A percentile compares a stretch with the other conserved stretches of the same genome.
phyloP scores from a whole-genome alignment of 2,329 filamentous ascomycete species.

The Diaporthe destruens region DNA sequence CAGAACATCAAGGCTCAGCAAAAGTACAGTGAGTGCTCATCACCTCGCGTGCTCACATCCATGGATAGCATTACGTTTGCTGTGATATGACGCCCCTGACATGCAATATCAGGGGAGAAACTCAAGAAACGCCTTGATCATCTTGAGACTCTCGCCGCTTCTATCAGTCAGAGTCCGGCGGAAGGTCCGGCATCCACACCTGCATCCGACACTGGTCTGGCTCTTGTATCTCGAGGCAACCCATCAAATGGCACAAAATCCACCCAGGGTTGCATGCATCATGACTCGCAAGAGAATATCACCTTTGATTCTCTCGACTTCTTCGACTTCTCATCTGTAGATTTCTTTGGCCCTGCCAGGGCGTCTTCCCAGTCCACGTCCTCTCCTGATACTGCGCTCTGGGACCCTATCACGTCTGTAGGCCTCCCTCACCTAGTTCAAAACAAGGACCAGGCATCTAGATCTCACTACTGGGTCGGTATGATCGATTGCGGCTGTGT shows the following conservation, averaged over 20 bases:
- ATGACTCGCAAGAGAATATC: background rate
- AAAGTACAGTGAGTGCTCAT: constrained; percentile 44
- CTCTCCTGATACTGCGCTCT: constrained; percentile 1
- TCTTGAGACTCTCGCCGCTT: constrained; percentile 42
- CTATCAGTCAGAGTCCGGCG: constrained; percentile 14
- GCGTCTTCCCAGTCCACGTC: background rate
- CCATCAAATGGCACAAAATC: background rate
- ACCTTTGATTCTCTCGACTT: background rate
- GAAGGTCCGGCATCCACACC: background rate
- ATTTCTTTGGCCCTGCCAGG: background rate
- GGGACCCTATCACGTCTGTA: constrained; percentile 30
- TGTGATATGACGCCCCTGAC: background rate
- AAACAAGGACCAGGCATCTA: background rate
- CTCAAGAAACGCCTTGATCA: constrained; percentile 42
- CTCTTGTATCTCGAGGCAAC: background rate
- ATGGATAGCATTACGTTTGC: fast-evolving
- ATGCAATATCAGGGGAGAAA: constrained; percentile 40
- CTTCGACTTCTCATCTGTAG: background rate
- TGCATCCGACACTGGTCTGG: background rate
- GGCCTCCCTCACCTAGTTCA: constrained; percentile 18
- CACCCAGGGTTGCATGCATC: background rate
- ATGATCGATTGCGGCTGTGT: constrained; percentile 42
- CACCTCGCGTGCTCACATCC: background rate
- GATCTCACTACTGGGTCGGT: background rate
- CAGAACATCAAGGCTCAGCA: constrained; percentile 46